Conservation (phyloP, 2,329 filamentous ascomycete species). For the Fusarium sp. region DNA sequence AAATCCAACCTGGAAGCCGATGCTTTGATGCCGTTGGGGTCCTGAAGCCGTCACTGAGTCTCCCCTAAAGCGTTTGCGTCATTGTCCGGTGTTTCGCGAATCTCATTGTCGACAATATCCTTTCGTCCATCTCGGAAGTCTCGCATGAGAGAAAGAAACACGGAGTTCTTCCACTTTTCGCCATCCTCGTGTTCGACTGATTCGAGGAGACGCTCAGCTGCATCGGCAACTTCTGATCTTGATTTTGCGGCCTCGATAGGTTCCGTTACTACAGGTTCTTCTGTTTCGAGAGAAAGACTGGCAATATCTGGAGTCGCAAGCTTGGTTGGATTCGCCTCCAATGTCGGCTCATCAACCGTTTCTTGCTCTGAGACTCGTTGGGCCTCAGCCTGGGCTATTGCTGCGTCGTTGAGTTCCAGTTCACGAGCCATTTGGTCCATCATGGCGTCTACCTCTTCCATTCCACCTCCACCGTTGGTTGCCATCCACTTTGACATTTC, state of each 20-base stretch:
- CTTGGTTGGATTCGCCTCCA: constrained; percentile 23
- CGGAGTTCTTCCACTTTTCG: constrained; percentile 63
- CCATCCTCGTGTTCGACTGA: constrained; percentile 60
- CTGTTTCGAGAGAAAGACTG: constrained; percentile 49
- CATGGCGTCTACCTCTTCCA: constrained; percentile 58
- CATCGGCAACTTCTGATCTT: constrained; percentile 58
- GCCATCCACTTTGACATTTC: constrained; percentile 61
- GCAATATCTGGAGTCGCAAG: constrained; percentile 53
- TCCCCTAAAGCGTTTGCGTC: constrained; percentile 15
- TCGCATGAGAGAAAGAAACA: constrained; percentile 61
- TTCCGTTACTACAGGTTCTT: constrained; percentile 30
- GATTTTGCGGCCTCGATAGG: constrained; percentile 38
- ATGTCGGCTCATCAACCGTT: constrained; percentile 4
- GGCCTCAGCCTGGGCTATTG: constrained; percentile 43
- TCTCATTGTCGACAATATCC: constrained; percentile 59
- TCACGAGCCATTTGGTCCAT: constrained; percentile 61
- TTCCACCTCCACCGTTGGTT: constrained; percentile 51
- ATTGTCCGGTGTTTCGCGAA: constrained; percentile 51
- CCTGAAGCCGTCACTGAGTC: constrained; percentile 36
- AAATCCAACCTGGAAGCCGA: neutral
- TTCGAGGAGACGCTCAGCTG: constrained; percentile 59
- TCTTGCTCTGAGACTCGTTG: constrained; percentile 23
- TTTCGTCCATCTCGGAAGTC: constrained; percentile 61
- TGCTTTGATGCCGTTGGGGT: neutral
- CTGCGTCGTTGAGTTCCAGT: constrained; percentile 55